A percentile compares a stretch with the other conserved stretches of the same genome.
Conservation (phyloP, 306 rosid genomes). For the Cucumis cinereus region DNA sequence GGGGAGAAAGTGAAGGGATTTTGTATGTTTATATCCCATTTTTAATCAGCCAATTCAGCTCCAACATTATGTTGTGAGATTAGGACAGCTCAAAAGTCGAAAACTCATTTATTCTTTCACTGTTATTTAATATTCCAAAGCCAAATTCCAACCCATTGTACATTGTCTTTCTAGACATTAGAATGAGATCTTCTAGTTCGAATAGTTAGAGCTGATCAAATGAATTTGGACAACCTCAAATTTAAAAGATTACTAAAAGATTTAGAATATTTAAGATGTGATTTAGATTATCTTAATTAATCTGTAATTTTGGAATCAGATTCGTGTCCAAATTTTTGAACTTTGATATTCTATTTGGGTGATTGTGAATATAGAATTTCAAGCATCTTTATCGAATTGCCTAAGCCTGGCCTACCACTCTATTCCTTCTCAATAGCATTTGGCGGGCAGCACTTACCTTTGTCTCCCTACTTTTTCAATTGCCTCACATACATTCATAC, state of each 20-base stretch:
- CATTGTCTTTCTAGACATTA: not conserved
- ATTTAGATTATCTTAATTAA: not conserved
- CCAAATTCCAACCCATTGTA: not conserved
- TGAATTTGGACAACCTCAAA: not conserved
- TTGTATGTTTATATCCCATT: not conserved
- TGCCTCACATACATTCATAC: not conserved
- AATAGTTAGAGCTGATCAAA: not conserved
- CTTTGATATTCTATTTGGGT: constrained; percentile 3
- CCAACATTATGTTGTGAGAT: not conserved
- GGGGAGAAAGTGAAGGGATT: not conserved
- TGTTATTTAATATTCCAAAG: not conserved
- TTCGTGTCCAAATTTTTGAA: not conserved
- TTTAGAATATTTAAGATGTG: not conserved
- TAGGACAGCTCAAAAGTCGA: not conserved
- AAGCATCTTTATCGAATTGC: not conserved
- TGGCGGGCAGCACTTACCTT: not conserved
- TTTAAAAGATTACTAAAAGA: not conserved
- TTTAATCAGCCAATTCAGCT: not conserved
- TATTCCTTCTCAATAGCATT: not conserved
- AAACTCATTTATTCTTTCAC: not conserved
- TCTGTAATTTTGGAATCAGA: not conserved
- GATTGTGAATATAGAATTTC: not conserved
- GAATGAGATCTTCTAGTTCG: not conserved
- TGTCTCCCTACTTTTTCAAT: not conserved
- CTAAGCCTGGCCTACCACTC: constrained; percentile 2